Evolutionary conservation across 345 rosid genomes (phyloP), one percentile per base, ranked within the genome.

Genomic region (Gynandropsis gynandra): DNA sequence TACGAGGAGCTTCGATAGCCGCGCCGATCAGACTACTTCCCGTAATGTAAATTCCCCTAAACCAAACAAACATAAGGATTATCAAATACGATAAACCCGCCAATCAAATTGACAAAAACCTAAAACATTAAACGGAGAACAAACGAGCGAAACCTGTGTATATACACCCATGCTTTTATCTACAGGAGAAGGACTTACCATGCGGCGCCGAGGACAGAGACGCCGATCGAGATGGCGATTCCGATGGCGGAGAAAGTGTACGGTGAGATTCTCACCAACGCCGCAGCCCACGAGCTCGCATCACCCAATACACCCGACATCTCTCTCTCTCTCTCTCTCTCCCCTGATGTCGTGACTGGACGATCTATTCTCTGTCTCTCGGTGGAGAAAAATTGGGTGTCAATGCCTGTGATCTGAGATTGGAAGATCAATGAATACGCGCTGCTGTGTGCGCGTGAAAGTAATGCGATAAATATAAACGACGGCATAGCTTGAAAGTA

Each of bases 11-110:
- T 73, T 88, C 87, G 17, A 88, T 83, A 7, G 99, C 97, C 20
- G 99, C 99, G 53, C 97, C 99, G 45, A 88, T 92, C 79, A 92
- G 82, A 74, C 97, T 92, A 72, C 99, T 88, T 27, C 99, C 95
- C 1, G 95, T 92, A 9, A 88, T 88, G 59, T 88, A 88, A 80
- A 88, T 88, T 60, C 97, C 99, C 95, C 97, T 89, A 51, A 54
- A 42, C 2, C 31, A 38, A 11, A 18, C 1, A 44, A 54, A 15
- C 0, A 15, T 3, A 32, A 9, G 32, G 41, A 4, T 37, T 13
- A 3, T 16, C 46, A 14, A 57, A 10, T 3, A 44, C 5, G 15
- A 10, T 14, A 35, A 0, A 10, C 29, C 27, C n/a, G 9, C 1
- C 5, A 37, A 59, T 31, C 48, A n/a, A 18, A 1, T 13, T 14